phyloP scores from a whole-genome alignment of 164 flowering plant species.

The Magnolia kwangsiensis region DNA sequence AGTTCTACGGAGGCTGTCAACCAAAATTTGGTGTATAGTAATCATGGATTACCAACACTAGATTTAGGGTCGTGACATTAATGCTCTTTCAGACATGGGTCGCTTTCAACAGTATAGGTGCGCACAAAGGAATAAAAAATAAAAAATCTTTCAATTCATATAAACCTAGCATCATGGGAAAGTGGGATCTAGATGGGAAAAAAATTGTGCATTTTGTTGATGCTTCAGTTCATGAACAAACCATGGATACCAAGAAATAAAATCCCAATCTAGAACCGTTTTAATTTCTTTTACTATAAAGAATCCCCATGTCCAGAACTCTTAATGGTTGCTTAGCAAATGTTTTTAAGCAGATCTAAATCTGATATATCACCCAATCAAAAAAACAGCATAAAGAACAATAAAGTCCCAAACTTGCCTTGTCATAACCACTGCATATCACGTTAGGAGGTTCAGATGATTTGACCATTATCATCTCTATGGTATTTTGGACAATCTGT shows the following conservation, averaged over 20 bases:
- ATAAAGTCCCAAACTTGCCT: constrained; percentile 31
- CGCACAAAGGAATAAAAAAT: too few relatives aligned
- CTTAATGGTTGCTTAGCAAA: too few relatives aligned
- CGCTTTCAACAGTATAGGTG: too few relatives aligned
- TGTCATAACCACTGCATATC: constrained; percentile 46
- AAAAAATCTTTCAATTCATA: too few relatives aligned
- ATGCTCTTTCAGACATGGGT: too few relatives aligned
- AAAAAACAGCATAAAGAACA: not conserved
- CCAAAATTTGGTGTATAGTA: too few relatives aligned
- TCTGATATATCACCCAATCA: not conserved
- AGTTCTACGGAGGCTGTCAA: too few relatives aligned
- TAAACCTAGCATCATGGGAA: not conserved
- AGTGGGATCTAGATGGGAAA: not conserved
- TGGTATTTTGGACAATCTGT: constrained; percentile 54
- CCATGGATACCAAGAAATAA: not conserved
- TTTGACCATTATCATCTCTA: constrained; percentile 38
- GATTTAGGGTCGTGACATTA: too few relatives aligned
- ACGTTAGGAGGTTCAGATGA: constrained; percentile 32
- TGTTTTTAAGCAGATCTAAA: not conserved
- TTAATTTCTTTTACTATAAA: not conserved
- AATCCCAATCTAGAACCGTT: not conserved
- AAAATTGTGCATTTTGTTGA: not conserved
- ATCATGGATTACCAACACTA: too few relatives aligned
- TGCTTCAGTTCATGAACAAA: not conserved
- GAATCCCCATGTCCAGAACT: too few relatives aligned